Evolutionary conservation across 768 basidiomycete species (phyloP).

Genomic region (Pulveroboletus frians): DNA sequence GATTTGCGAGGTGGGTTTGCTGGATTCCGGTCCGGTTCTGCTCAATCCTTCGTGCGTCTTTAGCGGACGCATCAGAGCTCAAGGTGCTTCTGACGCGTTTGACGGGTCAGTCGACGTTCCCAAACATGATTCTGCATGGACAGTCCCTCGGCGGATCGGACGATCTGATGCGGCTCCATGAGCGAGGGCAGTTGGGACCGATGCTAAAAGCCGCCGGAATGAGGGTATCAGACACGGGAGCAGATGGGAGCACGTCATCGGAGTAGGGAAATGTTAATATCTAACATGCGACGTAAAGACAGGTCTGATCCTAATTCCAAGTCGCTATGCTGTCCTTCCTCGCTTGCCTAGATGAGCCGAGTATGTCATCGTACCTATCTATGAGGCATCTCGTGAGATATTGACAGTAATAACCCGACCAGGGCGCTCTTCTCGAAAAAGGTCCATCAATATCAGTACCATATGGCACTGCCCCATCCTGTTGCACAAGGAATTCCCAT

Average conservation of each 20-base stretch:
- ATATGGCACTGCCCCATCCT: neutral
- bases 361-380: constrained; percentile 3
- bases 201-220: constrained; percentile 48
- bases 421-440: neutral
- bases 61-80: constrained; percentile 59
- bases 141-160: constrained; percentile 64
- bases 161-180: constrained; percentile 44
- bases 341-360: neutral
- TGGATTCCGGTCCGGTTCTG: neutral
- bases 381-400: constrained; percentile 1
- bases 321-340: constrained; percentile 1
- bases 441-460: no score
- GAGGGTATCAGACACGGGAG: constrained; percentile 23
- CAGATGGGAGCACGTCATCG: neutral
- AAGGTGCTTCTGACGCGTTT: constrained; percentile 63
- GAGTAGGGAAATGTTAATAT: no score
- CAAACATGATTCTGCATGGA: constrained; percentile 66
- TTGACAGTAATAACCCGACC: neutral
- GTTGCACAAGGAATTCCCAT: neutral
- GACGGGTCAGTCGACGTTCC: constrained; percentile 66
- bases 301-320: neutral
- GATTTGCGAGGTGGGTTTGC: constrained; percentile 55
- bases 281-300: constrained; percentile 4
- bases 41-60: neutral
- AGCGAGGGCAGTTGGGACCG: constrained; percentile 37